phyloP scores from a whole-genome alignment of 116 monocot species.

The Dioscorea cayenensis region DNA sequence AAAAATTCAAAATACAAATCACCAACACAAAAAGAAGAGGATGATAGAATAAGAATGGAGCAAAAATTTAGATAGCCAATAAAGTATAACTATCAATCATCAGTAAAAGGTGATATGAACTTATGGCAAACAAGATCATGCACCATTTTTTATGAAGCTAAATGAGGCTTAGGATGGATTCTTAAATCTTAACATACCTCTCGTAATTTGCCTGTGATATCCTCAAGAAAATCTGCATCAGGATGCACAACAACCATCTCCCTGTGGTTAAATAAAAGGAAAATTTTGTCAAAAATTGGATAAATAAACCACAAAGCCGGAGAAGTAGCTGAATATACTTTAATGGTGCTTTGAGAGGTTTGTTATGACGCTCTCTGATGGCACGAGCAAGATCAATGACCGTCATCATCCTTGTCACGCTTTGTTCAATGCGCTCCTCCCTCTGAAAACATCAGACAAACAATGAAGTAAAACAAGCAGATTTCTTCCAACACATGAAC shows the following conservation, averaged over 20 bases:
- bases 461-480: not conserved
- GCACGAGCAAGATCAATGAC: conserved; percentile 96
- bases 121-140: too few relatives aligned
- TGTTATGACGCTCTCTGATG: conserved; percentile 86
- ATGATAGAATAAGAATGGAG: not conserved
- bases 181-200: conserved; percentile 38
- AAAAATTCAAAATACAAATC: conserved; percentile 5
- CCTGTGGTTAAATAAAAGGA: conserved; percentile 25
- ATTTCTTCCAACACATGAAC: not conserved
- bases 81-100: too few relatives aligned
- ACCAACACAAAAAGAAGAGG: not conserved
- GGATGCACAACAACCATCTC: conserved; percentile 98
- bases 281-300: not conserved
- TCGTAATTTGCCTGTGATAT: conserved; percentile 84
- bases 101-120: too few relatives aligned
- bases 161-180: too few relatives aligned
- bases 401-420: conserved; percentile 98
- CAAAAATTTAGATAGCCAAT: too few relatives aligned
- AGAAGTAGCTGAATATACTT: conserved; percentile 40
- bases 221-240: conserved; percentile 85
- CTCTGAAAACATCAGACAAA: conserved; percentile 33
- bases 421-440: conserved; percentile 96
- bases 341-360: conserved; percentile 85
- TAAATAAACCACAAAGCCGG: not conserved
- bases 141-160: too few relatives aligned